phyloP scores from a whole-genome alignment of 1,284 basidiomycete genomes.

The Chondrostereum purpureum region DNA sequence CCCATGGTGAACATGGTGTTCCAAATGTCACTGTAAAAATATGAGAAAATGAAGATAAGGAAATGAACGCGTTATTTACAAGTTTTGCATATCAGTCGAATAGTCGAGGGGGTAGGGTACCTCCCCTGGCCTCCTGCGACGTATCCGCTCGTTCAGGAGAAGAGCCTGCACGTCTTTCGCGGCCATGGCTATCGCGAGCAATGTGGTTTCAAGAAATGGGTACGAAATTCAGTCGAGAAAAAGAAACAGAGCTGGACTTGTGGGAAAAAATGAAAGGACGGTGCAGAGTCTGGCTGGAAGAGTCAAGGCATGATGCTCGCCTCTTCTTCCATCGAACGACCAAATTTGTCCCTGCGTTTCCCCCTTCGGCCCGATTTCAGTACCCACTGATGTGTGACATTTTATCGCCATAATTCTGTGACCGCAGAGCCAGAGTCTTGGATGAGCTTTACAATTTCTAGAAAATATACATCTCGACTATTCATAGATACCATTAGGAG shows the following conservation, averaged over 20 bases:
- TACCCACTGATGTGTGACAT: no score
- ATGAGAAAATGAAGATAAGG: constrained; percentile 1
- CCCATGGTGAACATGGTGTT: constrained; percentile 54
- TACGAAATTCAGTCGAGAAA: no score
- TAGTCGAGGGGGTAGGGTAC: constrained; percentile 50
- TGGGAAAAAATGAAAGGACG: constrained; percentile 12
- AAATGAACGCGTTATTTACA: constrained; percentile 33
- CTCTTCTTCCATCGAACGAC: not conserved
- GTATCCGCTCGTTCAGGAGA: constrained; percentile 33
- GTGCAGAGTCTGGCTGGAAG: no score
- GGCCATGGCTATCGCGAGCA: no score
- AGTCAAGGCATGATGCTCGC: not conserved
- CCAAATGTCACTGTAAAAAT: constrained; percentile 53
- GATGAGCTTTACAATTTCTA: no score
- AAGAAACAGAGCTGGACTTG: no score
- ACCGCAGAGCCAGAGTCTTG: no score
- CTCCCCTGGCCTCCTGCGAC: constrained; percentile 38
- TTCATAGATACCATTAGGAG: no score
- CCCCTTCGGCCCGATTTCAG: not conserved
- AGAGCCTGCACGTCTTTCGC: constrained; percentile 42
- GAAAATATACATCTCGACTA: no score
- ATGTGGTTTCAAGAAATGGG: no score
- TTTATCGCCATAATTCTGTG: no score
- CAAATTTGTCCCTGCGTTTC: not conserved
- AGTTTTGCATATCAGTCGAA: constrained; percentile 40